Evolutionary conservation across 805 yeast species (phyloP), one percentile per base, ranked within the genome.

Genomic region (Candida golubevii): DNA sequence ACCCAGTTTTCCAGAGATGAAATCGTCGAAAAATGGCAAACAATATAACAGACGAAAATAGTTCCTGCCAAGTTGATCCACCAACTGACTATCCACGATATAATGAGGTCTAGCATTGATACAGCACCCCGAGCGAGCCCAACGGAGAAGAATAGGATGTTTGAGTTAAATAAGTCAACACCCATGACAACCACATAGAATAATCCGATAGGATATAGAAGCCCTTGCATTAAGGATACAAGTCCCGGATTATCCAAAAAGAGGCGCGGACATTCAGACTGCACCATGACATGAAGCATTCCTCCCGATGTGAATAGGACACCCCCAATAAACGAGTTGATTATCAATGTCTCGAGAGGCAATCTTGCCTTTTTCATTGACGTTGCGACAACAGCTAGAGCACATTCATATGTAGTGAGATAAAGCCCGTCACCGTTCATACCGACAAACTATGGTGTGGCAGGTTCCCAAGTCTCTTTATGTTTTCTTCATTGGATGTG

Each of bases 361-460:
- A 84, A 71, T 61, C 95, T 72, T 4, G 90, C 77, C 57, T 86
- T 86, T 62, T 86, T 86, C 93, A 85, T 85, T 2, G 88, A 73
- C 0, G 93, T 86, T 8, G 95, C 95, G 14, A 85, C 91, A 34
- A 85, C 83, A 0, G 95, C 93, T 40, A 86, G 62, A 0, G 93
- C 93, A 2, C 91, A 82, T 55, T 86, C 95, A 63, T 85, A 82
- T 7, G 91, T 86, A 4, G 88, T 79, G 39, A 84, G 72, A 55
- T 84, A 86, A 52, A 72, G 42, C 15, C 60, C 52, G 23, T 64
- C 67, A 36, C 48, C 53, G 30, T 29, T 41, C 57, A 53, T 53
- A 13, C 31, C 34, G 39, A 32, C 23, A 18, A 18, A 18, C 3
- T 18, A 5, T 18, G 23, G 37, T 18, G 23, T 18, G 23, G 5